Evolutionary conservation across 1,284 basidiomycete genomes (phyloP).

Genomic region (Chalciporus sp.): DNA sequence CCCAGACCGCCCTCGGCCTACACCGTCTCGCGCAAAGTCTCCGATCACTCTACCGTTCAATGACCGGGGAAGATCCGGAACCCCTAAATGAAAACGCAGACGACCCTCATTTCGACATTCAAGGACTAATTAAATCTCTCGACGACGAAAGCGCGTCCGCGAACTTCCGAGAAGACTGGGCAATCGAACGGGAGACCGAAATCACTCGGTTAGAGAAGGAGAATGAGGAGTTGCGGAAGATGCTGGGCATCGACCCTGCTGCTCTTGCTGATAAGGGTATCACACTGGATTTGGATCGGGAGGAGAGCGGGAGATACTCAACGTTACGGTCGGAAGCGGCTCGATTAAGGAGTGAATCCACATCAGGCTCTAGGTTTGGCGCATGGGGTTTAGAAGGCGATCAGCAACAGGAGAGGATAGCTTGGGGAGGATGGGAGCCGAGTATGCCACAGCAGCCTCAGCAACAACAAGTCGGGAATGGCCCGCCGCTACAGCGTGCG

Average conservation of each 20-base stretch:
- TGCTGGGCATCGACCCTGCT: conserved; percentile 70
- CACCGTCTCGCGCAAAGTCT: conserved; percentile 73
- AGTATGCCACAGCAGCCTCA: conserved; percentile 26
- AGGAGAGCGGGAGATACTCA: conserved; percentile 28
- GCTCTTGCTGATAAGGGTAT: conserved; percentile 54
- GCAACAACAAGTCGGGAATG: conserved; percentile 30
- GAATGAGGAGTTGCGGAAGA: conserved; percentile 74
- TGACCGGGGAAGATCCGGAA: conserved; percentile 67
- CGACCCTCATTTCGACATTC: conserved; percentile 39
- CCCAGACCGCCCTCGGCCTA: conserved; percentile 56
- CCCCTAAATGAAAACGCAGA: conserved; percentile 23
- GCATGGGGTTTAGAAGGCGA: conserved; percentile 33
- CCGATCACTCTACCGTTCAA: conserved; percentile 69
- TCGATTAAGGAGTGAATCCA: conserved; percentile 33
- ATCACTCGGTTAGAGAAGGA: conserved; percentile 78
- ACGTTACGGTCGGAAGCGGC: conserved; percentile 22
- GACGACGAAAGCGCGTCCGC: conserved; percentile 33
- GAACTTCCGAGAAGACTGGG: conserved; percentile 62
- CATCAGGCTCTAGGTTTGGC: conserved; percentile 25
- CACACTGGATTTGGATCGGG: conserved; percentile 45
- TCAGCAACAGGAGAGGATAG: conserved; percentile 20
- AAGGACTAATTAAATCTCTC: conserved; percentile 45
- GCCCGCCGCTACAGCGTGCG: conserved; percentile 45
- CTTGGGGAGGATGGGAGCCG: conserved; percentile 34
- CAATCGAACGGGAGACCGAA: conserved; percentile 81